Conservation (phyloP, 2,329 filamentous ascomycete genomes). For the Pseudocercospora crystallina region DNA sequence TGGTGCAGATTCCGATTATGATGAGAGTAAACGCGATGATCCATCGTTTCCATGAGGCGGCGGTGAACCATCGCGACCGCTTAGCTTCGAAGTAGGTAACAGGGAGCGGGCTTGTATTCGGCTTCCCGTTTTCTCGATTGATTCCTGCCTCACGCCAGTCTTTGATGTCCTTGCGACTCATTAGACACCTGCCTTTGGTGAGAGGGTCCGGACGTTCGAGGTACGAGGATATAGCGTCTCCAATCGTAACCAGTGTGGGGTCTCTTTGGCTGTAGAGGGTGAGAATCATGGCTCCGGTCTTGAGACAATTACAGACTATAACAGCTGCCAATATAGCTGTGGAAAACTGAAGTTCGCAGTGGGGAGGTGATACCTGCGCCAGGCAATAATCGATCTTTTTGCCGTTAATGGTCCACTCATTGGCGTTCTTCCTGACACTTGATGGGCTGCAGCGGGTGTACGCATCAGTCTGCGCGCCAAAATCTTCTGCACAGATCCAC, state of each 20-base stretch:
- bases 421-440: background rate
- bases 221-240: slow-evolving; percentile 23
- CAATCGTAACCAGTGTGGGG: slow-evolving; percentile 20
- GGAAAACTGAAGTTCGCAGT: slow-evolving; percentile 19
- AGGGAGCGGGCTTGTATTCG: slow-evolving; percentile 8
- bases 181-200: slow-evolving; percentile 22
- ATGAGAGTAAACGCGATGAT: slow-evolving; percentile 10
- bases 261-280: slow-evolving; percentile 16
- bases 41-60: slow-evolving; percentile 11
- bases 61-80: slow-evolving; percentile 4
- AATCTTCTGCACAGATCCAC: background rate
- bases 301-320: slow-evolving; percentile 15
- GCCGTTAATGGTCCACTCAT: slow-evolving; percentile 15
- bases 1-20: slow-evolving; percentile 2
- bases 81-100: slow-evolving; percentile 1
- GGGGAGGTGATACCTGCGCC: slow-evolving; percentile 4
- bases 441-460: background rate
- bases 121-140: background rate
- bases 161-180: slow-evolving; percentile 16
- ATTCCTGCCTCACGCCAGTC: too few species aligned
- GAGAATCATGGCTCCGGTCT: slow-evolving; percentile 16
- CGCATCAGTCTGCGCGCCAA: background rate
- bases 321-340: slow-evolving; percentile 13
- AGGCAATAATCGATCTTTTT: slow-evolving; percentile 21
- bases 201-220: slow-evolving; percentile 18